Evolutionary conservation across 169 alveolate species (phyloP), one percentile per base, ranked within the genome.

Genomic region (Plasmodium ovale): DNA sequence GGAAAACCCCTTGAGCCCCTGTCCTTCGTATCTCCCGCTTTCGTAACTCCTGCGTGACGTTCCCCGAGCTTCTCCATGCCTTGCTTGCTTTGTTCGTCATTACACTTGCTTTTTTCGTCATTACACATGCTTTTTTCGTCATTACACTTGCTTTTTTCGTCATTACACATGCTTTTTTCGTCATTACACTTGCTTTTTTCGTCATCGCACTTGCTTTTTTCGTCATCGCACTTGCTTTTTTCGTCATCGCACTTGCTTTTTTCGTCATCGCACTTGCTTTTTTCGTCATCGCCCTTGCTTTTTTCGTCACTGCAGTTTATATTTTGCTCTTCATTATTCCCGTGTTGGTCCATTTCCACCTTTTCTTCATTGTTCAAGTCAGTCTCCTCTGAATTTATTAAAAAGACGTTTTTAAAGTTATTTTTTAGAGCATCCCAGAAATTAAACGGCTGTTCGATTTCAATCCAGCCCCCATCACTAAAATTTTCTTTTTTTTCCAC

Each of bases 381-480:
- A 27, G 16, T 53, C 27, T 31, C 74, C 33, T 65, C 84, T 9
- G 59, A 33, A 23, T 82, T 82, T 54, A 37, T 58, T 70, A 65
- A 82, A 82, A 82, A 82, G 5, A 82, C 82, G 58, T 82, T 82
- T 69, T 53, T 82, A 1, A 82, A 82, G 65, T 82, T 82, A 70
- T 82, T 82, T 70, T 65, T 82, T 58, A 82, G 29, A 19, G 68
- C 69, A 49, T 82, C 90, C 90, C 90, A 82, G 19, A 82, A 82
- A 33, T 65, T 64, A 23, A 27, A 44, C 4, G 90, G 29, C 58
- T 82, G 33, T 19, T 67, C 67, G 27, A 65, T 65, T 82, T 82
- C 72, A 64, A 65, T 51, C 90, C 90, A 82, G n/a, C 56, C 31
- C 6, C 29, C 49, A 10, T 82, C 90, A 29, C 25, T 59, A 49